Evolutionary conservation across 148 eudicot species (phyloP).

Genomic region (Nepenthes gracilis): DNA sequence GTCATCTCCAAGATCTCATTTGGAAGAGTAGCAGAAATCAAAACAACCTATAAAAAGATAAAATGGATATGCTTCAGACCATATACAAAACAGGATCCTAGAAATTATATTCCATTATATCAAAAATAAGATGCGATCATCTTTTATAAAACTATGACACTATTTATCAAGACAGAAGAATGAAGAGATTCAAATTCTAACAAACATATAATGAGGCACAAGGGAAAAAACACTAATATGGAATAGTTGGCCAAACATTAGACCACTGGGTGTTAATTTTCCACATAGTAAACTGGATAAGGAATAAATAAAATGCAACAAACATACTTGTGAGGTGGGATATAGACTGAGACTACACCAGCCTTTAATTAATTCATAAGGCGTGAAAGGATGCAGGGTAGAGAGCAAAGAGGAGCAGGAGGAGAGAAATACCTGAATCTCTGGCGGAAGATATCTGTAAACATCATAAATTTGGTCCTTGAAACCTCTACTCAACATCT

Average conservation of each 20-base stretch:
- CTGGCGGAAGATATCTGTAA: conserved; percentile 93
- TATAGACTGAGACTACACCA: too few species aligned
- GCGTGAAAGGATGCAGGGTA: background rate
- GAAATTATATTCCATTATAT: background rate
- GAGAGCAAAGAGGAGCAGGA: conserved; percentile 1
- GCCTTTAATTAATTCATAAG: background rate
- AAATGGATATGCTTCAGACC: background rate
- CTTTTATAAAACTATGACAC: background rate
- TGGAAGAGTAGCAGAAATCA: conserved; percentile 95
- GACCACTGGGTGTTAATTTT: too few species aligned
- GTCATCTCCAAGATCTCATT: conserved; percentile 97
- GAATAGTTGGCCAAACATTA: too few species aligned
- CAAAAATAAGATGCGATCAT: background rate
- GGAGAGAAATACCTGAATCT: conserved; percentile 56
- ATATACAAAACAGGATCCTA: background rate
- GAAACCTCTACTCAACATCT: conserved; percentile 97
- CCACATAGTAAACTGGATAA: too few species aligned
- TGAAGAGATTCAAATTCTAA: too few species aligned
- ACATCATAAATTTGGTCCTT: conserved; percentile 99
- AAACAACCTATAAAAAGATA: conserved; percentile 43
- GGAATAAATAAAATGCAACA: too few species aligned
- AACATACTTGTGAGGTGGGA: too few species aligned
- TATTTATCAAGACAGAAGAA: background rate
- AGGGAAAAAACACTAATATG: too few species aligned
- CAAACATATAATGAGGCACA: too few species aligned